phyloP scores from a whole-genome alignment of 192 early-diverging fungal genomes.

The Dispira simplex region DNA sequence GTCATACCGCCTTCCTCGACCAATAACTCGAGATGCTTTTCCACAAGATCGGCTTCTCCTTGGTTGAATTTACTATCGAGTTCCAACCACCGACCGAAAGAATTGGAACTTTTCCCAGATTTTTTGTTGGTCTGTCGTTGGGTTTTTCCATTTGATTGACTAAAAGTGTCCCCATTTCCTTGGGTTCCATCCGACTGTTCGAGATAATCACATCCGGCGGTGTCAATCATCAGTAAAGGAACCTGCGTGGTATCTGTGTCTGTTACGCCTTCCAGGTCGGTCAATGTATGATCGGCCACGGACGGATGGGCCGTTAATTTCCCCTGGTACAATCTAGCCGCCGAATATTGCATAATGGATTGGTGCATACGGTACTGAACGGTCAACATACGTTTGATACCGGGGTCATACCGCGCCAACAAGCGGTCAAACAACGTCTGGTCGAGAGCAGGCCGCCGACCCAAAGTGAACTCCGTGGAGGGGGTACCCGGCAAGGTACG shows the following conservation, averaged over 20 bases:
- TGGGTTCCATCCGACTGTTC: constrained; percentile 17
- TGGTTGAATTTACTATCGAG: constrained; percentile 54
- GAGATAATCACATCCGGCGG: constrained; percentile 28
- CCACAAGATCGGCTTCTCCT: constrained; percentile 54
- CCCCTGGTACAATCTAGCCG: constrained; percentile 49
- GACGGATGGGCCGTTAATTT: constrained; percentile 42
- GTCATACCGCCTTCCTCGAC: constrained; percentile 39
- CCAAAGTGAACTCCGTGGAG: constrained; percentile 16
- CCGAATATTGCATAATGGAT: constrained; percentile 61
- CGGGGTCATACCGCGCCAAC: constrained; percentile 33
- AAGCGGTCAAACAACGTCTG: constrained; percentile 73
- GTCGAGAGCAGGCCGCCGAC: constrained; percentile 15
- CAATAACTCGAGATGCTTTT: constrained; percentile 41
- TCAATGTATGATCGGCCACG: constrained; percentile 46
- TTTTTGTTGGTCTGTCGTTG: neutral
- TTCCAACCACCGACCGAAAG: constrained; percentile 12
- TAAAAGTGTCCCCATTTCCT: too few relatives aligned
- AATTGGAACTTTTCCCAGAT: neutral
- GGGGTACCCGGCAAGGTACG: constrained; percentile 12
- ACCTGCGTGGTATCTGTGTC: constrained; percentile 38
- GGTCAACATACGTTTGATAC: constrained; percentile 49
- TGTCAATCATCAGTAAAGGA: constrained; percentile 58
- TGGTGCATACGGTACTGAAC: constrained; percentile 87
- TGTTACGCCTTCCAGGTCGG: constrained; percentile 39
- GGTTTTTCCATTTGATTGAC: too few relatives aligned